phyloP scores from a whole-genome alignment of 192 early-diverging fungal species.

The Backusella liffmaniae region DNA sequence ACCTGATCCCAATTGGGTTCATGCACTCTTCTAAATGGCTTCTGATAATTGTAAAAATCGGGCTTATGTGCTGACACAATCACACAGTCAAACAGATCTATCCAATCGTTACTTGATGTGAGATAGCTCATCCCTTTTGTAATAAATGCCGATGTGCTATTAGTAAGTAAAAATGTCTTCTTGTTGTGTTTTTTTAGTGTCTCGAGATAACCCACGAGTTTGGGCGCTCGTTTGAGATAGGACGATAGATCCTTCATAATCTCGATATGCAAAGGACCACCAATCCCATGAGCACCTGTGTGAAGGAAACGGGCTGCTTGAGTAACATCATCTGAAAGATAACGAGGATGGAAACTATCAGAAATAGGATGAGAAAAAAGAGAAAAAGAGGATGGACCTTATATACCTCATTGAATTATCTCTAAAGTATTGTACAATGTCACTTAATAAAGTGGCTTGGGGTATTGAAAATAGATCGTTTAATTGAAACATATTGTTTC shows the following conservation, averaged over 20 bases:
- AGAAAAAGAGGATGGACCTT: neutral
- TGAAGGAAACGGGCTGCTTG: conserved; percentile 54
- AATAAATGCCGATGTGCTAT: conserved; percentile 56
- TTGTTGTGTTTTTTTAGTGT: conserved; percentile 46
- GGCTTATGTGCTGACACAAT: conserved; percentile 60
- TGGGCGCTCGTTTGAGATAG: conserved; percentile 48
- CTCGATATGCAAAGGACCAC: conserved; percentile 46
- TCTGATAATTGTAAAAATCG: conserved; percentile 53
- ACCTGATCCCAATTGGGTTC: conserved; percentile 54
- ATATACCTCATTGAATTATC: conserved; percentile 47
- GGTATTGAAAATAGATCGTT: conserved; percentile 63
- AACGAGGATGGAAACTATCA: conserved; percentile 57
- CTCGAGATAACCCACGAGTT: conserved; percentile 51
- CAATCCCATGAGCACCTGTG: conserved; percentile 42
- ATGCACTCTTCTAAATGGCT: conserved; percentile 55
- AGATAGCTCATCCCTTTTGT: conserved; percentile 48
- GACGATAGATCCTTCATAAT: conserved; percentile 48
- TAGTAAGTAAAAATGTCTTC: conserved; percentile 57
- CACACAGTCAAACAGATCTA: conserved; percentile 61
- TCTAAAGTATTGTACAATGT: conserved; percentile 59
- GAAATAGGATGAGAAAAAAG: neutral
- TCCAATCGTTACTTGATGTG: conserved; percentile 48
- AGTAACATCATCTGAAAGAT: conserved; percentile 57
- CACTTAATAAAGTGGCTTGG: conserved; percentile 52
- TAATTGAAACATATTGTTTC: conserved; percentile 55